Conservation (phyloP, 306 rosid species). For the Trichosanthes cucumerina region DNA sequence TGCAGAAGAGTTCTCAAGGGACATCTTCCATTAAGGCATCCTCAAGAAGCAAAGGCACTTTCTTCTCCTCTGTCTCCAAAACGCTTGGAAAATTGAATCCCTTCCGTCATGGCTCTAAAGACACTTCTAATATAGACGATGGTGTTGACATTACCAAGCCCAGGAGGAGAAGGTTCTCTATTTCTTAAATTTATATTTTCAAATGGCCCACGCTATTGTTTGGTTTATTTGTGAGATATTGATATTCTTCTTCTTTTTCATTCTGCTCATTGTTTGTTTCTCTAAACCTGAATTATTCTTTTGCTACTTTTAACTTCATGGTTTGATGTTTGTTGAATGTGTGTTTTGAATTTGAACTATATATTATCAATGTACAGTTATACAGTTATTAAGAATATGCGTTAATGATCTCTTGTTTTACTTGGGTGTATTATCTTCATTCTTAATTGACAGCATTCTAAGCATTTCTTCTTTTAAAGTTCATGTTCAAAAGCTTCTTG, state of each 20-base stretch:
- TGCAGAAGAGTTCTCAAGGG: conserved; percentile 26
- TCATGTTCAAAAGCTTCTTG: too few species aligned
- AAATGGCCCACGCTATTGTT: background rate
- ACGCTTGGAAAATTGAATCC: conserved; percentile 72
- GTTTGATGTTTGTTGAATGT: background rate
- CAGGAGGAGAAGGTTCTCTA: conserved; percentile 76
- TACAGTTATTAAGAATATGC: too few species aligned
- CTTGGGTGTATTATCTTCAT: too few species aligned
- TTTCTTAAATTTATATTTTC: conserved; percentile 20
- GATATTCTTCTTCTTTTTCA: background rate
- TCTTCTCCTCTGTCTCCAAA: conserved; percentile 63
- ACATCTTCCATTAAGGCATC: background rate
- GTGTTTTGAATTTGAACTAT: conserved; percentile 3
- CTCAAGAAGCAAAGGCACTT: conserved; percentile 27
- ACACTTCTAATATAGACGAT: conserved; percentile 48
- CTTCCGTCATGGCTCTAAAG: conserved; percentile 66
- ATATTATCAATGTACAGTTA: background rate
- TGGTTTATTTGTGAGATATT: background rate
- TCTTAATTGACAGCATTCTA: too few species aligned
- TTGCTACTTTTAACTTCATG: background rate
- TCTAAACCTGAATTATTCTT: background rate
- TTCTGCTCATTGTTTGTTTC: background rate
- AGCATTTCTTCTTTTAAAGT: too few species aligned
- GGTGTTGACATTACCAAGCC: conserved; percentile 55
- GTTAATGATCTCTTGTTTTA: too few species aligned